Conservation (phyloP, 2,329 filamentous ascomycete species). For the Raffaelea albimanens region DNA sequence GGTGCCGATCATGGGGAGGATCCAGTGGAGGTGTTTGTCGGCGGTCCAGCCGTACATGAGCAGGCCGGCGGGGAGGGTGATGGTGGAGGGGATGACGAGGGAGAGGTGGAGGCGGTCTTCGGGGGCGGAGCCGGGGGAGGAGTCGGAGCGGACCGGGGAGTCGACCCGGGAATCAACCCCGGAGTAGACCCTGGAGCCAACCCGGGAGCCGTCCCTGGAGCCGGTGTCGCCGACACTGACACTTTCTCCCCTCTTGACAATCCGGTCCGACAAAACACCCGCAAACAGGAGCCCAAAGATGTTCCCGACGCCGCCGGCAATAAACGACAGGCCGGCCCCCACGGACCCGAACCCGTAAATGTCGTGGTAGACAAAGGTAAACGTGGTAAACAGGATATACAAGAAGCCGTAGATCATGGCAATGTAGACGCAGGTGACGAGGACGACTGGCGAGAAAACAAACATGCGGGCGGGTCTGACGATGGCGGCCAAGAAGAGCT, state of each 20-base stretch:
- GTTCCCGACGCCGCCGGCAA: slow-evolving; percentile 30
- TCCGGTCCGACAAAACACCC: too few relatives aligned
- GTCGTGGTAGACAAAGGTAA: slow-evolving; percentile 38
- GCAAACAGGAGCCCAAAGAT: too few relatives aligned
- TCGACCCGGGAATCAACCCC: slow-evolving; percentile 55
- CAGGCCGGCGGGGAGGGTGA: too few relatives aligned
- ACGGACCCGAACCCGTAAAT: slow-evolving; percentile 46
- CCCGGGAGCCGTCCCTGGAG: slow-evolving; percentile 34
- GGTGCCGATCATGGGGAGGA: slow-evolving; percentile 41
- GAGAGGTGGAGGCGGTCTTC: slow-evolving; percentile 48
- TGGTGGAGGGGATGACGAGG: slow-evolving; percentile 25
- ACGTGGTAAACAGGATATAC: slow-evolving; percentile 45
- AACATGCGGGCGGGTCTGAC: slow-evolving; percentile 37
- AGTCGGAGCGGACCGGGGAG: too few relatives aligned
- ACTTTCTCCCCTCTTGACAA: too few relatives aligned
- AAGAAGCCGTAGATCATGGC: slow-evolving; percentile 35
- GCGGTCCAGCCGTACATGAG: slow-evolving; percentile 45
- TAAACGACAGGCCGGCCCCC: too few relatives aligned
- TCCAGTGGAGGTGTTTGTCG: slow-evolving; percentile 37
- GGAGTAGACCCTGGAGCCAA: slow-evolving; percentile 28
- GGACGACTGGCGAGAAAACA: slow-evolving; percentile 28
- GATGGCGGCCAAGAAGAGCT: slow-evolving; percentile 32
- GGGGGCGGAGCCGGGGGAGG: too few relatives aligned
- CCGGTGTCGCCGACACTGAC: too few relatives aligned
- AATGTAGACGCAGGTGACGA: slow-evolving; percentile 31